Conservation (phyloP, 768 basidiomycete species). For the Psilocybe subaeruginosa region DNA sequence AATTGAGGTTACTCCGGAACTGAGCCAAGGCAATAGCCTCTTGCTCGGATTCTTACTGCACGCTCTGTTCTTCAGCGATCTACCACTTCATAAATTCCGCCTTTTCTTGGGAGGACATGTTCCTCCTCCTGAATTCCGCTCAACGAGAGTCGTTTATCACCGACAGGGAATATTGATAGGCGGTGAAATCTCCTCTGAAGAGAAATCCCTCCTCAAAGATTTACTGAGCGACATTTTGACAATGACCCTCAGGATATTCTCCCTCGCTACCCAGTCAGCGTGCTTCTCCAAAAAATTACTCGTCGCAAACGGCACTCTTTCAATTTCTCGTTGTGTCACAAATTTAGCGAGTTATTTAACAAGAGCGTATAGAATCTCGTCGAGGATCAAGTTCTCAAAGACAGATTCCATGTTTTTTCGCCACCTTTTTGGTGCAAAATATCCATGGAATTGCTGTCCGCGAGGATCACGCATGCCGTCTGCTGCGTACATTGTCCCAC, state of each 20-base stretch:
- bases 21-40: conserved; percentile 43
- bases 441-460: conserved; percentile 66
- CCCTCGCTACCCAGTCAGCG: conserved; percentile 67
- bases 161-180: conserved; percentile 31
- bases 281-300: conserved; percentile 53
- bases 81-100: conserved; percentile 90
- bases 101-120: conserved; percentile 54
- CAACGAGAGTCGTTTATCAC: conserved; percentile 61
- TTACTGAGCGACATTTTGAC: conserved; percentile 27
- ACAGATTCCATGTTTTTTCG: conserved; percentile 77
- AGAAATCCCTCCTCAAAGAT: conserved; percentile 17
- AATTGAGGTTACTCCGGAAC: conserved; percentile 12
- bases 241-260: conserved; percentile 69
- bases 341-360: conserved; percentile 69
- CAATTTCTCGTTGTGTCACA: conserved; percentile 52
- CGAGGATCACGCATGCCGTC: too few species aligned
- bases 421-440: conserved; percentile 53
- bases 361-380: conserved; percentile 68
- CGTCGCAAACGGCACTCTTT: conserved; percentile 66
- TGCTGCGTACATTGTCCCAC: too few species aligned
- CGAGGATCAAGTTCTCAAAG: conserved; percentile 79
- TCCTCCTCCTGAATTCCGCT: conserved; percentile 90
- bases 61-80: conserved; percentile 77
- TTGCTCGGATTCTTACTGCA: conserved; percentile 33
- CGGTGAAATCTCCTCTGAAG: conserved; percentile 5